Evolutionary conservation across 2,329 filamentous ascomycete species (phyloP).

Genomic region (Neodidymelliopsis sp.): DNA sequence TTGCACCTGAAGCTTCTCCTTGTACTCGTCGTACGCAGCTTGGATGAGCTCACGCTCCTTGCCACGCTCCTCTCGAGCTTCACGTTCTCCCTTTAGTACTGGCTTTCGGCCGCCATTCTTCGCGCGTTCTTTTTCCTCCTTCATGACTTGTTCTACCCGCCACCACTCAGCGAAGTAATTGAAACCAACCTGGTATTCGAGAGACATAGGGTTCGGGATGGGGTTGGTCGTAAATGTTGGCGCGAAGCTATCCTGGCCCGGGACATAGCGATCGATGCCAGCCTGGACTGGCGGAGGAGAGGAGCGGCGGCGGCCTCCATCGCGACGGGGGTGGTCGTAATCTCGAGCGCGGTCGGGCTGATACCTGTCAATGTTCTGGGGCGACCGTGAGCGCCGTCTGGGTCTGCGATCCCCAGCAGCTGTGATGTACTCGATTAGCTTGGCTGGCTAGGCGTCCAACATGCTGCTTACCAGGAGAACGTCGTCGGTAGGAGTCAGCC

Average conservation of each 20-base stretch:
- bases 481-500: constrained; percentile 58
- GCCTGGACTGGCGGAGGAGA: constrained; percentile 67
- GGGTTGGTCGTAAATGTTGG: constrained; percentile 67
- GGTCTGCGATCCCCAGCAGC: constrained; percentile 42
- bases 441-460: not conserved
- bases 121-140: constrained; percentile 77
- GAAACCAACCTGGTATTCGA: constrained; percentile 83
- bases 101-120: constrained; percentile 73
- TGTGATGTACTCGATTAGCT: constrained; percentile 18
- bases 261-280: constrained; percentile 86
- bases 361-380: constrained; percentile 75
- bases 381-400: constrained; percentile 72
- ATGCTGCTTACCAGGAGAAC: constrained; percentile 70
- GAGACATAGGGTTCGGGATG: constrained; percentile 72
- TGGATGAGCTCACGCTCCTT: constrained; percentile 83
- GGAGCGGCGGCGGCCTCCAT: constrained; percentile 67
- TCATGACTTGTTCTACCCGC: constrained; percentile 81
- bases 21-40: constrained; percentile 70
- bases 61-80: constrained; percentile 76
- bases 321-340: constrained; percentile 68
- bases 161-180: constrained; percentile 89
- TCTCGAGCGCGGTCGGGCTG: constrained; percentile 75
- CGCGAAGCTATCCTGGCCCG: constrained; percentile 69
- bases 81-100: constrained; percentile 69
- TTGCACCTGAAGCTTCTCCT: constrained; percentile 69